Percentiles rank a stretch among this genome's conserved stretches.
These are phyloP conservation scores for Naganishia vaughanmartiniae DNA, from an alignment of 768 basidiomycete genomes.

Conservation along the genomic window DNA sequence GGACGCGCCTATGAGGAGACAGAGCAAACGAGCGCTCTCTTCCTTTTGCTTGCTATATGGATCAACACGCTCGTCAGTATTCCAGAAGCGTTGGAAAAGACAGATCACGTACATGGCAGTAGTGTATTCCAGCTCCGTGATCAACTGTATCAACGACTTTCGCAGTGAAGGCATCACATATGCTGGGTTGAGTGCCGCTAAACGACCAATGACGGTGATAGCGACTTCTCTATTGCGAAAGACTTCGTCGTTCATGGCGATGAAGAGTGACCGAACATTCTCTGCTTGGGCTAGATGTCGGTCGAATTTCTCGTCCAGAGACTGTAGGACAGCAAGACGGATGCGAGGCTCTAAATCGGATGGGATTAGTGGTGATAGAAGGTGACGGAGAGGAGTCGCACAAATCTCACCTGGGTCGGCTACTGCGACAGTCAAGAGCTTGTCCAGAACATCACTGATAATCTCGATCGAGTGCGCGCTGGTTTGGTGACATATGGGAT, in stretches of 20 bases:
- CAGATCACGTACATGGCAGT: conserved; percentile 68
- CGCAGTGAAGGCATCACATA: conserved; percentile 97
- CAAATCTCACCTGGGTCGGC: conserved; percentile 77
- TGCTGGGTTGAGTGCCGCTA: conserved; percentile 92
- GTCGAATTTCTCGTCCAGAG: conserved; percentile 89
- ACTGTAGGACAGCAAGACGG: conserved; percentile 77
- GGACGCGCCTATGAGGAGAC: conserved; percentile 82
- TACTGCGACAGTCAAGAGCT: conserved; percentile 87
- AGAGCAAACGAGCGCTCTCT: conserved; percentile 86
- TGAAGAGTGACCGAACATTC: conserved; percentile 94
- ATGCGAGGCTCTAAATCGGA: conserved; percentile 67
- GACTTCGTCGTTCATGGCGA: conserved; percentile 93
- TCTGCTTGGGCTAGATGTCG: conserved; percentile 96
- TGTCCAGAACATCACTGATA: conserved; percentile 96
- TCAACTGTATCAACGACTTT: conserved; percentile 88
- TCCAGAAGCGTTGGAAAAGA: not conserved
- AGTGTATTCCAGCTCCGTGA: conserved; percentile 95
- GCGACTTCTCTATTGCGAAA: conserved; percentile 92
- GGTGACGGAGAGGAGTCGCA: not conserved
- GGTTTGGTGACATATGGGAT: conserved; percentile 93
- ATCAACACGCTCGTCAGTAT: not conserved
- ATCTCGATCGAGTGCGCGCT: conserved; percentile 95
- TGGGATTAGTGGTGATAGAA: not conserved
- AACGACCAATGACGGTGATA: conserved; percentile 82
- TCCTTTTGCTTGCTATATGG: conserved; percentile 58